Conservation (phyloP, 139 green algal species). For the Auxenochlorella protothecoides region DNA sequence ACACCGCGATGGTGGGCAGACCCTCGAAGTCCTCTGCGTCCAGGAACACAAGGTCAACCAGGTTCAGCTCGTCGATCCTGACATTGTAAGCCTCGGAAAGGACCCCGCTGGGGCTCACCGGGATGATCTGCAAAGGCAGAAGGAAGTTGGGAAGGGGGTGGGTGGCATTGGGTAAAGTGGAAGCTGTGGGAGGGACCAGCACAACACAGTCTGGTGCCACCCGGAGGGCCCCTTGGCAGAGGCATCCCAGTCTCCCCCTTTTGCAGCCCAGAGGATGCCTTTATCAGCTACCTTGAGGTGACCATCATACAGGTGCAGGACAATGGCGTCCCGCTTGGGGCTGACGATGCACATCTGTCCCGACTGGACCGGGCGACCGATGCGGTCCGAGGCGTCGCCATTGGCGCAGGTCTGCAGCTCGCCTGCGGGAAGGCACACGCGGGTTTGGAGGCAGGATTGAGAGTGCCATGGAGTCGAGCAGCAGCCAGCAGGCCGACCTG, state of each 20-base stretch:
- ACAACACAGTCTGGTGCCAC: background rate
- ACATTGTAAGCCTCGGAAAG: constrained; percentile 80
- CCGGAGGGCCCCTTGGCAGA: background rate
- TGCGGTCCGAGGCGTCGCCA: constrained; percentile 70
- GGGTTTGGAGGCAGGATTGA: background rate
- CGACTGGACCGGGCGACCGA: constrained; percentile 69
- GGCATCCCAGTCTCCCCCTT: no score
- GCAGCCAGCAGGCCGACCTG: background rate
- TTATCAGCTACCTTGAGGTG: constrained; percentile 70
- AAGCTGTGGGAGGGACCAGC: background rate
- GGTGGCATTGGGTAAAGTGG: background rate
- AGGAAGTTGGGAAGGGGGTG: background rate
- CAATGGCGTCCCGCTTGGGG: constrained; percentile 63
- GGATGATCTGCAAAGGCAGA: constrained; percentile 47
- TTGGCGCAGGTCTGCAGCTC: constrained; percentile 72
- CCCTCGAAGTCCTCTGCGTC: constrained; percentile 11
- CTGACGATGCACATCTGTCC: constrained; percentile 80
- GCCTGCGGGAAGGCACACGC: constrained; percentile 21
- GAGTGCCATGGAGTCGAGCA: background rate
- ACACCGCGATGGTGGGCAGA: constrained; percentile 68
- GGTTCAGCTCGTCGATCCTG: constrained; percentile 69
- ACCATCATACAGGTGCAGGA: constrained; percentile 92
- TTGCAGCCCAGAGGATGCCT: no score
- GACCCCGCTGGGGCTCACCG: constrained; percentile 46
- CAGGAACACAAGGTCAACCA: constrained; percentile 74